Evolutionary conservation across 257 asterid genomes (phyloP).

Genomic region (Paraleonurus japonicus): DNA sequence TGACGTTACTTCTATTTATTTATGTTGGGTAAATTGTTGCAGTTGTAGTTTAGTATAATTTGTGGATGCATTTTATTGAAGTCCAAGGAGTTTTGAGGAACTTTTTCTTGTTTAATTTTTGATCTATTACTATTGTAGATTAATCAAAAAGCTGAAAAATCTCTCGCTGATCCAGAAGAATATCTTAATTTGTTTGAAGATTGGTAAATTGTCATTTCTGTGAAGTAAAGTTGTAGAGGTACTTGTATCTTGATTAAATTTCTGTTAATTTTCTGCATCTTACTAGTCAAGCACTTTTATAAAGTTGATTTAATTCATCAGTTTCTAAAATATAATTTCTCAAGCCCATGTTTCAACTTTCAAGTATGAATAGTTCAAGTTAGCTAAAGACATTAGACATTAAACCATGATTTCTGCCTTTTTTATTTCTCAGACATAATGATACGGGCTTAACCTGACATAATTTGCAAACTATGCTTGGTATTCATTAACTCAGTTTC

Average conservation of each 20-base stretch:
- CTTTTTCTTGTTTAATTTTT: constrained; percentile 19
- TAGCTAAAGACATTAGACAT: background rate
- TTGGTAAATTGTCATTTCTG: constrained; percentile 92
- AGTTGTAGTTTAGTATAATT: constrained; percentile 10
- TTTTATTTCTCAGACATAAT: constrained; percentile 15
- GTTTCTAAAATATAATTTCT: background rate
- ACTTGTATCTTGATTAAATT: constrained; percentile 21
- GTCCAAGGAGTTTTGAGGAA: background rate
- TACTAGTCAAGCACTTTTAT: constrained; percentile 13
- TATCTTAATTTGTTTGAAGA: constrained; percentile 95
- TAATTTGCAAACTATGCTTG: constrained; percentile 7
- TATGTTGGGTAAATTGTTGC: constrained; percentile 3
- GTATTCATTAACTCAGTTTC: constrained; percentile 19
- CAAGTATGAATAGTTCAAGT: constrained; percentile 12
- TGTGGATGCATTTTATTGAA: too few relatives aligned
- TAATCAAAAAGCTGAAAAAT: constrained; percentile 96
- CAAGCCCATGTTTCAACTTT: constrained; percentile 6
- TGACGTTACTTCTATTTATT: too few relatives aligned
- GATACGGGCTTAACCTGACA: background rate
- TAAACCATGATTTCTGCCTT: constrained; percentile 10
- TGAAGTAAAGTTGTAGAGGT: constrained; percentile 75
- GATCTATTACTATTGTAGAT: constrained; percentile 47
- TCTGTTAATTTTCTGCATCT: background rate
- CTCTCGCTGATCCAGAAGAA: constrained; percentile 98
- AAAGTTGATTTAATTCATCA: background rate